Conservation (phyloP, 2,329 filamentous ascomycete genomes). For the Phyllosticta citriasiana region DNA sequence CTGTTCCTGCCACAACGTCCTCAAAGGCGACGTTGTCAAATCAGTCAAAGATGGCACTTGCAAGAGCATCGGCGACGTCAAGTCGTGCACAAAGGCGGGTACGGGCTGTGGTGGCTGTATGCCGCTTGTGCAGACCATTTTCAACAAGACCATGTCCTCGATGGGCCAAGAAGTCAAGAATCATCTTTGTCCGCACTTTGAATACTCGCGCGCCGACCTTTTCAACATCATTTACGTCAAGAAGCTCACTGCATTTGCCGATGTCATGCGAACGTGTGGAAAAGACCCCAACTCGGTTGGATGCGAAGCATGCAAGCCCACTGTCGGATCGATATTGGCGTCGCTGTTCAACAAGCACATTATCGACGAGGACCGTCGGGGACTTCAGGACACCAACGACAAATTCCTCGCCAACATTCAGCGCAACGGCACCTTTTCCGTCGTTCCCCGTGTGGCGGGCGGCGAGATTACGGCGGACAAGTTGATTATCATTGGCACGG, state of each 20-base stretch:
- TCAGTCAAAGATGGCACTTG: conserved; percentile 68
- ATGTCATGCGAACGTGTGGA: conserved; percentile 71
- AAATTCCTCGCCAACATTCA: conserved; percentile 83
- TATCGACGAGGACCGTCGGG: conserved; percentile 59
- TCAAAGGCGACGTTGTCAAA: conserved; percentile 67
- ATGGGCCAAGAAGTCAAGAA: conserved; percentile 86
- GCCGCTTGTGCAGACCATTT: conserved; percentile 79
- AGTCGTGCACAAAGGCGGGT: conserved; percentile 83
- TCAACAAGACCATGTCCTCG: conserved; percentile 76
- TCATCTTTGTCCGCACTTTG: conserved; percentile 74
- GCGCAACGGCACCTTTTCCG: conserved; percentile 81
- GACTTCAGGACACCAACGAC: conserved; percentile 86
- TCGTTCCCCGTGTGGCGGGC: conserved; percentile 70
- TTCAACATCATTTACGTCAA: conserved; percentile 84
- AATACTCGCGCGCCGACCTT: conserved; percentile 74
- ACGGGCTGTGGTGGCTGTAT: conserved; percentile 87
- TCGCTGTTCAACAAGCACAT: conserved; percentile 78
- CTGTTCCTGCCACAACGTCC: conserved; percentile 88
- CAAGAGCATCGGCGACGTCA: conserved; percentile 72
- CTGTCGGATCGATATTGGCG: conserved; percentile 68
- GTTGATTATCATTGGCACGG: conserved; percentile 70
- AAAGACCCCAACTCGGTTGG: conserved; percentile 63
- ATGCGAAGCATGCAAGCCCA: conserved; percentile 80
- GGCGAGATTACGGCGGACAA: conserved; percentile 85
- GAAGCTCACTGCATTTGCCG: conserved; percentile 57